Conservation (phyloP, 2,329 filamentous ascomycete species). For the Penicillium concentricum region DNA sequence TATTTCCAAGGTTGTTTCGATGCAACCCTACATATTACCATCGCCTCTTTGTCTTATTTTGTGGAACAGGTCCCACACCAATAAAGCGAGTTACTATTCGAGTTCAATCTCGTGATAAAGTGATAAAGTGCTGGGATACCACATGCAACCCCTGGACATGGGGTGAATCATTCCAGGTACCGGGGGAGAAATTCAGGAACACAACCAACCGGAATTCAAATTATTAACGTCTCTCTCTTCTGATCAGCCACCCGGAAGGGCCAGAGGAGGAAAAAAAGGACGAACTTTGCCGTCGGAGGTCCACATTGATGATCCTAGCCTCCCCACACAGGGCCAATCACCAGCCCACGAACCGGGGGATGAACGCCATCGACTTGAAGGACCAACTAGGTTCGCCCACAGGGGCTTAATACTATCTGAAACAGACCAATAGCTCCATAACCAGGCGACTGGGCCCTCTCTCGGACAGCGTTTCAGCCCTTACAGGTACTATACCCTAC, state of each 20-base stretch:
- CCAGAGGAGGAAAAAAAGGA: not conserved
- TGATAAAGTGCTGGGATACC: not conserved
- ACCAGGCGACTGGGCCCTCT: not conserved
- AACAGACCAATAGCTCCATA: slow-evolving; percentile 6
- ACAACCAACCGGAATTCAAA: not conserved
- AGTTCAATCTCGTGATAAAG: not conserved
- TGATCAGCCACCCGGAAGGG: not conserved
- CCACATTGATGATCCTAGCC: slow-evolving; percentile 8
- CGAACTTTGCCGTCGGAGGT: slow-evolving; percentile 1
- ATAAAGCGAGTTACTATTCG: not conserved
- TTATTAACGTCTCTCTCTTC: not conserved
- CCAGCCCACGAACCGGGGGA: not conserved
- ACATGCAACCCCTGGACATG: not conserved
- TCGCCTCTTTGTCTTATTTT: not conserved
- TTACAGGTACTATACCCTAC: slow-evolving; percentile 4
- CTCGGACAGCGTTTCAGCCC: slow-evolving; percentile 6
- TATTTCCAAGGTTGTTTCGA: not conserved
- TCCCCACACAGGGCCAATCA: slow-evolving; percentile 7
- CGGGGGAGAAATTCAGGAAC: slow-evolving; percentile 5
- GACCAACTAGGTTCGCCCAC: slow-evolving; percentile 2
- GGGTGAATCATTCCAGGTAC: not conserved
- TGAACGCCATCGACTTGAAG: not conserved
- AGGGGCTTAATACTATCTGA: slow-evolving; percentile 5
- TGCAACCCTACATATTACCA: not conserved
- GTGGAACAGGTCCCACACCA: not conserved